Base-by-base conservation (phyloP, 768 basidiomycete species). In the Mycena venus region DNA sequence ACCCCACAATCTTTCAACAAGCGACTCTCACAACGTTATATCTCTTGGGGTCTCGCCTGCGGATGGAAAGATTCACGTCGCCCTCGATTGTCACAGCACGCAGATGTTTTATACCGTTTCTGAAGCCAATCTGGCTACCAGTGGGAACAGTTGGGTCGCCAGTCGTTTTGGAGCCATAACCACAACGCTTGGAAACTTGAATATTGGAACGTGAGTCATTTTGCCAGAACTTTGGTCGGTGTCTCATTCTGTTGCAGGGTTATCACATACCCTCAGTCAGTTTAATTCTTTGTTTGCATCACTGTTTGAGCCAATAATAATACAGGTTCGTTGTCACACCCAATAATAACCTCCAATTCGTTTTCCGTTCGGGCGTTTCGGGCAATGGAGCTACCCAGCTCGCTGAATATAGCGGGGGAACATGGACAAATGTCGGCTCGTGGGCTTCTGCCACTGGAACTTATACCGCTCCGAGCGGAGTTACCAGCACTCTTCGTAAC, bases 361-460 rank as follows among this genome's bases (percentile, higher is more conserved):
- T 88, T 21, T 88, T 85, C 77, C 86, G 88, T 19, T 83, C 86
- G 38, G 88, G 87, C 9, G 82, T 88, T 11, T 88, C 88, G 58
- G 88, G 87, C 0, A 85, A 88, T 42, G 88, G 88, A 7, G 86
- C 85, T 17, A 87, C 85, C 14, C 88, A 88, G 70, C 81, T 88
- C 21, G 87, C 88, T 27, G 87, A 88, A 76, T 88, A 87, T 74
- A 83, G 79, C 27, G 79, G 76, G 25, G 86, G 85, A 4, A 76
- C 78, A 10, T 88, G 88, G 87, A 82, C 79, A 10, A 87, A 85
- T 75, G 84, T 88, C 27, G 88, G 88, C 6, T 86, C 85, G 17
- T 88, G 88, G 88, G 87, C 88, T 15, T 83, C 86, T 12, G 84
- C 84, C 0, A 81, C 84, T 31, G 86, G 86, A 61, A 85, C 84